A percentile compares a stretch with the other conserved stretches of the same genome.
These are phyloP conservation scores for Globisporangium okanoganense DNA, from an alignment of 352 stramenopile species.

Conservation along the genomic window DNA sequence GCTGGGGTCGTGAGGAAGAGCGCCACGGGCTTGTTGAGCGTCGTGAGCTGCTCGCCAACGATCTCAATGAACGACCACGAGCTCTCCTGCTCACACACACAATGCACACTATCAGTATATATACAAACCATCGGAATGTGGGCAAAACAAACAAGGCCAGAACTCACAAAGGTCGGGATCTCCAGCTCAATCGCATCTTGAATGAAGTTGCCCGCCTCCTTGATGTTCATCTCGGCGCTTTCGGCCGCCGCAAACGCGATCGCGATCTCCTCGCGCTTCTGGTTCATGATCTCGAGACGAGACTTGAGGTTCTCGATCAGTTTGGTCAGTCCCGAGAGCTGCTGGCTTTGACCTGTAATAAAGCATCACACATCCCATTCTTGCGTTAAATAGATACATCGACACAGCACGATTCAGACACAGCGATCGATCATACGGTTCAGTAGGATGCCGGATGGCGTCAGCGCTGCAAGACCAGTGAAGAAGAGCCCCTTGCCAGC, in stretches of 20 bases:
- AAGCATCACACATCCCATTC: neutral
- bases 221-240: conserved; percentile 75
- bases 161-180: conserved; percentile 30
- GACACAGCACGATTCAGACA: neutral
- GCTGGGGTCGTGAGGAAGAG: conserved; percentile 67
- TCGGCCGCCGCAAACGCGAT: conserved; percentile 68
- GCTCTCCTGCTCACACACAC: conserved; percentile 46
- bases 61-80: conserved; percentile 78
- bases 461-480: conserved; percentile 69
- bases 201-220: conserved; percentile 76
- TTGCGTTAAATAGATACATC: neutral
- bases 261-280: conserved; percentile 76
- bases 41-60: conserved; percentile 66
- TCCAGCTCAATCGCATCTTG: conserved; percentile 81
- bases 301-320: conserved; percentile 80
- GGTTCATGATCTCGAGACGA: conserved; percentile 82
- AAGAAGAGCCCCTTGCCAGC: conserved; percentile 85
- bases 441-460: conserved; percentile 83
- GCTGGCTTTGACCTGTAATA: conserved; percentile 69
- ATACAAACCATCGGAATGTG: neutral
- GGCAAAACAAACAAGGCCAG: neutral
- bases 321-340: conserved; percentile 68
- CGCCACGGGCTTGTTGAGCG: conserved; percentile 57
- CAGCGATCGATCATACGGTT: conserved; percentile 46
- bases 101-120: neutral